These are phyloP conservation scores for Fusarium drepaniforme DNA, from an alignment of 2,329 filamentous ascomycete species.

Conservation along the genomic window DNA sequence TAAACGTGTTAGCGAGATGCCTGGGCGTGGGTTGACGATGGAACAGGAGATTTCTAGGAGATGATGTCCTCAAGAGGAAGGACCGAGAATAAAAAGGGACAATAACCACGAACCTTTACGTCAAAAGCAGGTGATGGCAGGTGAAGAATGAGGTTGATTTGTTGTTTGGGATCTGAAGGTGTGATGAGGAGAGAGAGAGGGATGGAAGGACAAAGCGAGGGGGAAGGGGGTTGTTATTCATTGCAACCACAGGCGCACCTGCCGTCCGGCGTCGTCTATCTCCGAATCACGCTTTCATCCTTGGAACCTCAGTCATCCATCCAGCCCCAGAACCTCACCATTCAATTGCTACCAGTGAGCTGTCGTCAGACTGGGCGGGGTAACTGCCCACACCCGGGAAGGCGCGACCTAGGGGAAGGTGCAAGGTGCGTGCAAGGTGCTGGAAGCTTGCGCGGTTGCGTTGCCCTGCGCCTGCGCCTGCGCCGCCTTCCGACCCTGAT, in stretches of 20 bases:
- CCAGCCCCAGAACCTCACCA: neutral
- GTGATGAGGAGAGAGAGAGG: constrained; percentile 45
- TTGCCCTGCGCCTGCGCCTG: constrained; percentile 28
- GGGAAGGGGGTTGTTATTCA: constrained; percentile 51
- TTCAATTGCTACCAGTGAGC: constrained; percentile 34
- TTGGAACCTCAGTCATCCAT: constrained; percentile 34
- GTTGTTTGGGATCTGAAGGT: constrained; percentile 35
- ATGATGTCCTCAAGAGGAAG: constrained; percentile 1
- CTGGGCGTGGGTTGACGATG: neutral
- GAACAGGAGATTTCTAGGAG: constrained; percentile 1
- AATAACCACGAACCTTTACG: constrained; percentile 35
- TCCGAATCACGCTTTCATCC: constrained; percentile 22
- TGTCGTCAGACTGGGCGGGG: constrained; percentile 60
- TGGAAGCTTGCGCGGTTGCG: constrained; percentile 23
- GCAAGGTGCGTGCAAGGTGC: neutral
- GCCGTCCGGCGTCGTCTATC: constrained; percentile 30
- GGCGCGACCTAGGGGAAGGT: constrained; percentile 25
- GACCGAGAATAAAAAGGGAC: neutral
- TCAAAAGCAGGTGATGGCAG: constrained; percentile 41
- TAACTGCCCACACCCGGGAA: constrained; percentile 47
- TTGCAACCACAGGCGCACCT: constrained; percentile 42
- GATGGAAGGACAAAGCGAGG: constrained; percentile 42
- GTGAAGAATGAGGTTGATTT: constrained; percentile 29
- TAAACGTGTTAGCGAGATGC: constrained; percentile 18
- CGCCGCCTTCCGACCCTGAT: constrained; percentile 26